phyloP scores from a whole-genome alignment of 2,329 filamentous ascomycete genomes.

The Pyricularia sp. region DNA sequence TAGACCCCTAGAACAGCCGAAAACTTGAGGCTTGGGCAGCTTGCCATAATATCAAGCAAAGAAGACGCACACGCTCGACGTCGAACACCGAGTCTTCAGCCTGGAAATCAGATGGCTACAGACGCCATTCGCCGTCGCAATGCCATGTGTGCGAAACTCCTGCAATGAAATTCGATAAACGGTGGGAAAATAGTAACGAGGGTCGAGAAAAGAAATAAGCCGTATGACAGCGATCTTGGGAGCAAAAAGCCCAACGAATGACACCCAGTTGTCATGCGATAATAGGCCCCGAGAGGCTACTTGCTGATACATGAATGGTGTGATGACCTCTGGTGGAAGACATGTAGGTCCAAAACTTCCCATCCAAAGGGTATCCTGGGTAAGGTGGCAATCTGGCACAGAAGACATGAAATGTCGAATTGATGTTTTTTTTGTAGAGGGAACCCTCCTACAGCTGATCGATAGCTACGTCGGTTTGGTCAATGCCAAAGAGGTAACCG shows the following conservation, averaged over 20 bases:
- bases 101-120: background rate
- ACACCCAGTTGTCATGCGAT: background rate
- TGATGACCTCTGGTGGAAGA: background rate
- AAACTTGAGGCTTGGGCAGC: background rate
- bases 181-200: background rate
- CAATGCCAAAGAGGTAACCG: conserved; percentile 45
- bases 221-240: background rate
- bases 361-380: background rate
- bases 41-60: background rate
- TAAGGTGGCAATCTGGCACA: background rate
- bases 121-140: conserved; percentile 1
- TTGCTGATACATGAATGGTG: background rate
- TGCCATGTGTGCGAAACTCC: conserved; percentile 1
- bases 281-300: background rate
- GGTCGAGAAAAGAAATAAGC: background rate
- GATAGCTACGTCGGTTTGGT: conserved; percentile 36
- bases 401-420: background rate
- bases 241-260: background rate
- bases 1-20: background rate
- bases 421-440: background rate
- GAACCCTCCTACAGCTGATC: conserved; percentile 29
- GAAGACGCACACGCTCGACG: background rate
- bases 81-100: background rate
- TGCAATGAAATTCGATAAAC: background rate
- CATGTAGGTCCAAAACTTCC: background rate